These are phyloP conservation scores for Venturia carpophila DNA, from an alignment of 2,329 filamentous ascomycete species.

Conservation along the genomic window DNA sequence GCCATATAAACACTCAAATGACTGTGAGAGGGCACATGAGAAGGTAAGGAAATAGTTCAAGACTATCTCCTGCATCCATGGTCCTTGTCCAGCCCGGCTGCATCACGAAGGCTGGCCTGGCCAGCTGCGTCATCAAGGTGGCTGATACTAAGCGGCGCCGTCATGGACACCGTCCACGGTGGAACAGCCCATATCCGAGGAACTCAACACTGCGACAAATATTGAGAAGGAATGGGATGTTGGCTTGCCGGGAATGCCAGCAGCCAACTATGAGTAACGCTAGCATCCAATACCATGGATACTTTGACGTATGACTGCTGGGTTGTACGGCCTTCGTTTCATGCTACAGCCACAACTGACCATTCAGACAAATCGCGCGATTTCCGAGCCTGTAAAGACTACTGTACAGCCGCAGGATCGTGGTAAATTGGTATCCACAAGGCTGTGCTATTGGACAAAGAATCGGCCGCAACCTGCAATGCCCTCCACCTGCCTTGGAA, in stretches of 20 bases:
- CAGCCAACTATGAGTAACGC: not conserved
- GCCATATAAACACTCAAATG: not conserved
- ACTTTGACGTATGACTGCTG: not conserved
- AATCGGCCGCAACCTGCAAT: slow-evolving; percentile 4
- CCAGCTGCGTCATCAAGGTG: not conserved
- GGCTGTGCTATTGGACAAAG: slow-evolving; percentile 1
- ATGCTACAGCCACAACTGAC: slow-evolving; percentile 7
- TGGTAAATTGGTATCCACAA: not conserved
- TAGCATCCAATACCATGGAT: not conserved
- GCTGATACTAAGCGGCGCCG: not conserved
- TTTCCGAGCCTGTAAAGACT: not conserved
- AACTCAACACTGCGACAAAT: not conserved
- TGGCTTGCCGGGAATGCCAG: not conserved
- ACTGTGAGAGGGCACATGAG: not conserved
- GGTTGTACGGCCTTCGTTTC: not conserved
- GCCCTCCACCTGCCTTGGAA: not conserved
- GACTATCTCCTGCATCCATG: not conserved
- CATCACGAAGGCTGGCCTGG: not conserved
- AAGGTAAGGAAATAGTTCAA: not conserved
- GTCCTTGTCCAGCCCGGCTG: not conserved
- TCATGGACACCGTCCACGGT: not conserved
- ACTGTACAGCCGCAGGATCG: not conserved
- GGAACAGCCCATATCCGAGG: not conserved
- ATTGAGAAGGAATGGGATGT: not conserved
- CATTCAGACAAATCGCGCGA: not conserved